Evolutionary conservation across 805 yeast genomes (phyloP), one percentile per base, ranked within the genome.

Genomic region (Sugiyamaella boreocaroliniensis): DNA sequence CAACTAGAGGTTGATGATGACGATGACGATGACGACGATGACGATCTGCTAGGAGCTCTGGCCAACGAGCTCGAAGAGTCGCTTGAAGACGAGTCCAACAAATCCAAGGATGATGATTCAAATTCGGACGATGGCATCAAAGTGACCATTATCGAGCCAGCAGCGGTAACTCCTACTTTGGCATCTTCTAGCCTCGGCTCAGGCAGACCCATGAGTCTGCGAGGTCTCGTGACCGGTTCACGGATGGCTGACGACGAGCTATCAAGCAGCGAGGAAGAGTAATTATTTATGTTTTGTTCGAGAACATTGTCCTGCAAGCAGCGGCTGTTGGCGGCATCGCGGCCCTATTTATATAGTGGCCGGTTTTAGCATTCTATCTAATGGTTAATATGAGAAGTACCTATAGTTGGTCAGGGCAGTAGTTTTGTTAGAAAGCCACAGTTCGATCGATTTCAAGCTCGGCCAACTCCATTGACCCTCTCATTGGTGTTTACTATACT

Each of bases 31-130:
- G 67, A 63, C 20, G 66, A 62, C 12, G 64, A 65, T 42, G 64
- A 63, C 41, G 66, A 59, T 26, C 50, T 64, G 2, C 61, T 63
- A 5, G 65, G 62, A 5, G 68, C 62, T 10, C 57, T 65, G 16
- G 69, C 67, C 8, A 64, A 60, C 45, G 68, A 64, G 37, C 55
- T 65, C 11, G 67, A 57, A 40, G 67, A 62, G 29, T 53, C 60
- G 1, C 53, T 60, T 5, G 63, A 57, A 34, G 41, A 45, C n/a
- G 48, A 34, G 16, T 9, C 26, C 15, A 29, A 18, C 15, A 26
- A 45, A 32, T 45, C 53, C 20, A 54, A 53, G 15, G 59, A 55
- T 19, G 50, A 57, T 16, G 59, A 50, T 15, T 58, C 48, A n/a
- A 55, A 52, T 44, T 55, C 55, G 18, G 54, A 49, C 34, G 47